Percentiles rank a stretch among this genome's conserved stretches.
Conservation (phyloP, 495 filamentous ascomycete genomes). For the Terfezia claveryi region DNA sequence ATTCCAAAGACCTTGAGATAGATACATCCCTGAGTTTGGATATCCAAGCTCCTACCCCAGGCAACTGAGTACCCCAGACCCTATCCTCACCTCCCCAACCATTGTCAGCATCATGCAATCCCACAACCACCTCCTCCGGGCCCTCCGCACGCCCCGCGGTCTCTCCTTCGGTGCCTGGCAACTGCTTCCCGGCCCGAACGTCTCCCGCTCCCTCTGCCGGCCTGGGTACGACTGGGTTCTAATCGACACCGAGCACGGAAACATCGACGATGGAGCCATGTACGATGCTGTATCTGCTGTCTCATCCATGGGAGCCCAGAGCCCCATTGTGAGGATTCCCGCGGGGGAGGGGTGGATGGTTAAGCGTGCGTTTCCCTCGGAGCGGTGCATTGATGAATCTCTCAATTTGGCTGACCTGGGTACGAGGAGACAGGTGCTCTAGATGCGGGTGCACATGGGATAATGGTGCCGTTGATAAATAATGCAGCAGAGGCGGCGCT, state of each 20-base stretch:
- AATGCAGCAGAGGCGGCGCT: not conserved
- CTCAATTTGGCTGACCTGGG: not conserved
- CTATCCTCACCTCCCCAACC: too few species aligned
- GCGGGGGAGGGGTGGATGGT: conserved; percentile 48
- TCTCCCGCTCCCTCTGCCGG: conserved; percentile 43
- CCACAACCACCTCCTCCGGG: conserved; percentile 39
- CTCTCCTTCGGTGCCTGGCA: conserved; percentile 48
- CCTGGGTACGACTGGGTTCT: conserved; percentile 53
- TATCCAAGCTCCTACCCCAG: too few species aligned
- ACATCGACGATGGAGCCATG: conserved; percentile 61
- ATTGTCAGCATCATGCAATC: conserved; percentile 28
- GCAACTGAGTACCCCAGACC: too few species aligned
- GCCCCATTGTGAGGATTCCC: conserved; percentile 43
- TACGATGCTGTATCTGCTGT: conserved; percentile 31
- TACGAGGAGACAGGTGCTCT: conserved; percentile 30
- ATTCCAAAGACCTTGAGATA: too few species aligned
- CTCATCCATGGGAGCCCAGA: conserved; percentile 28
- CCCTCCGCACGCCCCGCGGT: conserved; percentile 31
- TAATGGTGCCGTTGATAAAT: not conserved
- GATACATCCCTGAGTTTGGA: too few species aligned
- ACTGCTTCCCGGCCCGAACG: conserved; percentile 52
- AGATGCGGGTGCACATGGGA: conserved; percentile 26
- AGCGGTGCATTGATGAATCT: not conserved
- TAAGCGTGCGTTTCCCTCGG: conserved; percentile 31
- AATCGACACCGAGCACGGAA: conserved; percentile 60